These are phyloP conservation scores for Boletus semigastroideus DNA, from an alignment of 1,284 basidiomycete genomes.

Conservation along the genomic window DNA sequence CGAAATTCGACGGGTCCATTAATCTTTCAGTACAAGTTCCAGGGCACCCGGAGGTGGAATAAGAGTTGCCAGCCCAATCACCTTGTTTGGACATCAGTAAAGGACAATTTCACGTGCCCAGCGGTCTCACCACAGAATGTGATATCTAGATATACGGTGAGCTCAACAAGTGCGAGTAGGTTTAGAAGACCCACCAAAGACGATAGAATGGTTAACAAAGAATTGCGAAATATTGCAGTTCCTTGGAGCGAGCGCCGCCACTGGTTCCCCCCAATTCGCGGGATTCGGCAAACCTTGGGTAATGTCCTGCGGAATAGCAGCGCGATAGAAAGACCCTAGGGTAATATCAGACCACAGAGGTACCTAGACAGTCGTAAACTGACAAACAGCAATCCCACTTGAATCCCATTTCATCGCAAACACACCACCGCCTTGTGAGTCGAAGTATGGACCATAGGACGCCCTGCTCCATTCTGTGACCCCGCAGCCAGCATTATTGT, in stretches of 20 bases:
- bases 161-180: constrained; percentile 3
- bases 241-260: constrained; percentile 44
- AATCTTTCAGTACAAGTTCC: constrained; percentile 67
- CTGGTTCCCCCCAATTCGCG: constrained; percentile 51
- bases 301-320: constrained; percentile 56
- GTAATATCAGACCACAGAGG: constrained; percentile 9
- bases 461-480: constrained; percentile 55
- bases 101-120: not conserved
- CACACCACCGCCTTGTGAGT: constrained; percentile 58
- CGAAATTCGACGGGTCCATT: constrained; percentile 68
- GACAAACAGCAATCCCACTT: constrained; percentile 56
- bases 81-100: constrained; percentile 41
- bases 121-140: constrained; percentile 68
- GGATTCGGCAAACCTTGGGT: constrained; percentile 43
- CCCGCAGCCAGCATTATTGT: constrained; percentile 55
- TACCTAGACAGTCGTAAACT: constrained; percentile 22
- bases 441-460: constrained; percentile 60
- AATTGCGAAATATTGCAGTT: constrained; percentile 48
- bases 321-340: constrained; percentile 60
- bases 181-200: constrained; percentile 47
- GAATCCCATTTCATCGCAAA: constrained; percentile 64
- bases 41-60: constrained; percentile 68
- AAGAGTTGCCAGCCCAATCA: constrained; percentile 81
- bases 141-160: constrained; percentile 54
- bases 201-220: constrained; percentile 63